Base-by-base conservation (phyloP, 1,284 basidiomycete genomes). In the Sanghuangporus baumii region DNA sequence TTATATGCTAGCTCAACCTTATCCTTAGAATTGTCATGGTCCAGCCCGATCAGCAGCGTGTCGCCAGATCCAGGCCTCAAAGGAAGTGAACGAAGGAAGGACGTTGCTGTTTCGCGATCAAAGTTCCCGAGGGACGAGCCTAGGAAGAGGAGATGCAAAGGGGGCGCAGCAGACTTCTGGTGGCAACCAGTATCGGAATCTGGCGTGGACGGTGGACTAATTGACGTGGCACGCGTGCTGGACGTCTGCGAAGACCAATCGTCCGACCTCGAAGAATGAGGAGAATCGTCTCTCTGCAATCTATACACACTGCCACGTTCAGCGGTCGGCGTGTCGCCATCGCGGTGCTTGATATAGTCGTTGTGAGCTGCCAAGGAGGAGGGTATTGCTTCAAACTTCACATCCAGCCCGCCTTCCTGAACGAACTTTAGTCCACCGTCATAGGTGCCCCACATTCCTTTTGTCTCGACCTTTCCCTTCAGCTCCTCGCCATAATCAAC, bases 111-210 rank as follows among this genome's bases (percentile, higher is more conserved):
- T 16, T 80, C 78, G 26, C 94, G 85, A n/a, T 80, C 74, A 73
- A 98, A 98, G 78, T 98, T 98, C 12, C 96, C 96, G 12, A 98
- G 76, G 0, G 94, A 94, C 0, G 93, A 96, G 0, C 96, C 96
- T n/a, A 98, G 80, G 80, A 97, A 98, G 64, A 98, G 78, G 61
- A 98, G 77, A 70, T 95, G 93, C 38, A 93, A 73, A 8, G 90
- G 90, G 1, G 71, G 67, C 26, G 71, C 69, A 31, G 68, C 37
- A 8, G 16, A 18, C 34, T 54, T 55, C 16, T 51, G 59, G 34
- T 8, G 34, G 34, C 31, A 8, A 18, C 8, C 16, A 47, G 46
- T 38, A 46, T 63, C 67, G 1, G 71, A 67, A 41, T 74, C 79
- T 9, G 78, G 75, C 0, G 76, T 78, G 16, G 79, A 78, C 0